Evolutionary conservation across 139 green algal genomes (phyloP), one percentile per base, ranked within the genome.

Genomic region (Pseudopediastrum boryanum): DNA sequence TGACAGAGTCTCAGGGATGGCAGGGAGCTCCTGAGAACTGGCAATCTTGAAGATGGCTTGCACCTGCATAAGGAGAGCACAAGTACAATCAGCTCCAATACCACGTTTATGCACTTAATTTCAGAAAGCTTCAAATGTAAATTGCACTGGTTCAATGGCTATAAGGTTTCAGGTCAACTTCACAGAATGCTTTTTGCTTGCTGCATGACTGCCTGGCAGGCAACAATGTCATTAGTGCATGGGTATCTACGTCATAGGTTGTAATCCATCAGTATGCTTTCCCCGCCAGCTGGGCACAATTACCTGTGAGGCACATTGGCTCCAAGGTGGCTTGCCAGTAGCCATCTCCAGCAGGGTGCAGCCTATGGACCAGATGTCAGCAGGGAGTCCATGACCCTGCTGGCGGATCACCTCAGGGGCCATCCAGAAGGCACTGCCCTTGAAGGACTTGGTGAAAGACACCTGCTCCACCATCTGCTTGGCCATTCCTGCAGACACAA

Each of bases 281-380:
- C n/a, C n/a, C n/a, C 36, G 58, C n/a, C 13, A 70, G 27, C 27
- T 8, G 61, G 44, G 12, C 25, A 36, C 4, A 33, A 21, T 36
- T 61, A 84, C 78, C 83, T 89, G 87, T 19, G 71, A 71, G n/a
- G 41, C 56, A 67, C 67, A 85, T 52, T 87, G 71, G 68, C 50
- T 59, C 84, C 80, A 89, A 0, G 84, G 84, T 6, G 81, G 54
- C 13, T 78, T 73, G 33, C 81, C 81, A 63, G 96, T 98, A 5
- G 88, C 89, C 96, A 99, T 99, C 85, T 99, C 96, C 31, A 98
- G 92, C 41, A 99, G 86, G 2, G 94, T 97, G 86, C 95, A 98
- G 39, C 86, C 96, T 6, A 98, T 87, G 12, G 87, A 96, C 95
- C 96, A 99, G 58, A 99, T 98, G 88, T 98, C 96, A 0, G 95